Base-by-base conservation (phyloP, 1,284 basidiomycete genomes). In the Wallemia ichthyophaga region DNA sequence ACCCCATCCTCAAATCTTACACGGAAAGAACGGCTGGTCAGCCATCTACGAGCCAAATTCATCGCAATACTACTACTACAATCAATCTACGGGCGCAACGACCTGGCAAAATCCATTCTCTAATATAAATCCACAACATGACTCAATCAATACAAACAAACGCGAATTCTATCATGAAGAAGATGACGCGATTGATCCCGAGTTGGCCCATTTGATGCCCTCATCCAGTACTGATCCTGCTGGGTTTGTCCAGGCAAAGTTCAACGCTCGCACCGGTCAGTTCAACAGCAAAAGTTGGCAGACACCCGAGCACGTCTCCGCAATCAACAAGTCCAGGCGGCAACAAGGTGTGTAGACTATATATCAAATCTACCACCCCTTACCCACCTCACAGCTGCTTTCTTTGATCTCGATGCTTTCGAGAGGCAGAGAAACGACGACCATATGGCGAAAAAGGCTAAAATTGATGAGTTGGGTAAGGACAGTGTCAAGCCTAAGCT, bases 361-460 rank as follows among this genome's bases (percentile, higher is more conserved):
- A 84, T 85, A 64, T 75, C 85, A 23, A 79, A 79, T 65, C 83
- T 83, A 67, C 75, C 86, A 58, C 88, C 88, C 81, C 37, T 17
- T 19, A 11, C n/a, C 7, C 37, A 48, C 13, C 37, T 21, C 37
- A 85, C 80, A 70, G 78, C 80, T 66, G 83, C 84, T 63, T 91
- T 85, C 70, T 91, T 89, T 65, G 86, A 91, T 66, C 80, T 85
- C 27, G 76, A 77, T 17, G 78, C 75, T 58, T 91, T 85, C 84
- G 82, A 88, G 70, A 65, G 75, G 61, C 77, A 86, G 57, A 74
- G 81, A 15, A 81, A 77, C n/a, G 37, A 48, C 3, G 37, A 48
- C n/a, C 37, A 48, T 19, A 17, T 11, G 3, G n/a, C 11, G 13
- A 48, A 48, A 19, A 48, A 48, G n/a, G 37, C 37, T 3, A 48